Evolutionary conservation across 2,329 filamentous ascomycete genomes (phyloP).

Genomic region (Ambrosiella beaveri): DNA sequence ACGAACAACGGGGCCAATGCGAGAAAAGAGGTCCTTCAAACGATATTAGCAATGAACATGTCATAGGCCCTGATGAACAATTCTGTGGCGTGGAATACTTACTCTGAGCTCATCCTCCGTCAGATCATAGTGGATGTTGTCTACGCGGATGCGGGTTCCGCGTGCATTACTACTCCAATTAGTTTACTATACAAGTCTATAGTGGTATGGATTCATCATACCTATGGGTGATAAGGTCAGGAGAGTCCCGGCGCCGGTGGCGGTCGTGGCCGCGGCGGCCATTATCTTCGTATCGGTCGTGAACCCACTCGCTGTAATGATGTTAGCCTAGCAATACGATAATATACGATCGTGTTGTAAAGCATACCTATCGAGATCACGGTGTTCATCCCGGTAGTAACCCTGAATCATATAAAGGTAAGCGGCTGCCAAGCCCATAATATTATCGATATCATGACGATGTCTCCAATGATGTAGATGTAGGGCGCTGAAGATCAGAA

Average conservation of each 20-base stretch:
- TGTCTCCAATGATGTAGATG: background rate
- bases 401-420: constrained; percentile 30
- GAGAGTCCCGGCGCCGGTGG: constrained; percentile 24
- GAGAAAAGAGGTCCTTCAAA: constrained; percentile 40
- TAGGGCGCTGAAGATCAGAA: constrained; percentile 1
- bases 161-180: constrained; percentile 27
- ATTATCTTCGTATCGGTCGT: constrained; percentile 72
- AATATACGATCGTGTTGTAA: background rate
- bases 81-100: constrained; percentile 14
- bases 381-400: constrained; percentile 39
- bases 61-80: background rate
- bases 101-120: constrained; percentile 71
- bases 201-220: background rate
- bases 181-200: background rate
- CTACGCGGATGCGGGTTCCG: constrained; percentile 60
- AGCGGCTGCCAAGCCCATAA: constrained; percentile 12
- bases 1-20: constrained; percentile 54
- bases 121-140: constrained; percentile 85
- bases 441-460: constrained; percentile 2
- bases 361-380: constrained; percentile 54
- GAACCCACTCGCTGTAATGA: constrained; percentile 65
- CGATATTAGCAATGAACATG: background rate
- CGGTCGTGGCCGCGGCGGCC: constrained; percentile 30
- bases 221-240: constrained; percentile 4
- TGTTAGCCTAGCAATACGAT: too few relatives aligned